These are phyloP conservation scores for Xylariomycetidae sp. DNA, from an alignment of 2,329 filamentous ascomycete genomes.

Conservation along the genomic window DNA sequence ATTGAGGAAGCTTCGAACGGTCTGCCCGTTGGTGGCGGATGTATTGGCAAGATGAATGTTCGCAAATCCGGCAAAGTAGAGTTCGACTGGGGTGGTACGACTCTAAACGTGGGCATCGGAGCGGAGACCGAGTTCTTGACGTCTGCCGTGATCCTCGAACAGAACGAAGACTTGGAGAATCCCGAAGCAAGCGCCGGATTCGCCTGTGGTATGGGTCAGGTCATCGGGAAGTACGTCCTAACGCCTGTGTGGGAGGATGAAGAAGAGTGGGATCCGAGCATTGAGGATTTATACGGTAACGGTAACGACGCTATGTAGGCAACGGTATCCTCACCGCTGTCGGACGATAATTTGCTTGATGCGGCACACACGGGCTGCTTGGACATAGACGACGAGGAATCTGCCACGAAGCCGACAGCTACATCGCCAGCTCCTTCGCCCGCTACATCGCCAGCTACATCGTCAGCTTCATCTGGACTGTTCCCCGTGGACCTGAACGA, in stretches of 20 bases:
- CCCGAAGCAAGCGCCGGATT: conserved; percentile 37
- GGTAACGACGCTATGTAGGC: conserved; percentile 5
- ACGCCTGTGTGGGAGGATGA: conserved; percentile 54
- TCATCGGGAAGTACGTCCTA: conserved; percentile 56
- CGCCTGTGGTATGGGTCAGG: conserved; percentile 56
- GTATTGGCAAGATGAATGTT: conserved; percentile 53
- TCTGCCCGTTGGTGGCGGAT: conserved; percentile 46
- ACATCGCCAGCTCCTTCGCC: too few relatives aligned
- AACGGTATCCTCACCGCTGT: too few relatives aligned
- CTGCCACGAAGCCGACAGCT: too few relatives aligned
- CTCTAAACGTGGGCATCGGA: conserved; percentile 47
- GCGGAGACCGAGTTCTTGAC: conserved; percentile 48
- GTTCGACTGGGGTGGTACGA: conserved; percentile 56
- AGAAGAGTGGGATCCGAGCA: conserved; percentile 45
- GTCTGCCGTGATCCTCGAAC: conserved; percentile 53
- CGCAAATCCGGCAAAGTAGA: conserved; percentile 57
- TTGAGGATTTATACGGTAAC: conserved; percentile 25
- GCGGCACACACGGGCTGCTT: too few relatives aligned
- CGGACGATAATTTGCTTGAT: too few relatives aligned
- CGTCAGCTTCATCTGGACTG: too few relatives aligned
- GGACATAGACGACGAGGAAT: too few relatives aligned
- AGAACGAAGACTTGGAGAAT: conserved; percentile 44
- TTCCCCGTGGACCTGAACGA: too few relatives aligned
- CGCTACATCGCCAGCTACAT: too few relatives aligned
- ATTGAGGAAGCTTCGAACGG: conserved; percentile 25